phyloP scores from a whole-genome alignment of 2,329 filamentous ascomycete species.

The Bipolaris cookei region DNA sequence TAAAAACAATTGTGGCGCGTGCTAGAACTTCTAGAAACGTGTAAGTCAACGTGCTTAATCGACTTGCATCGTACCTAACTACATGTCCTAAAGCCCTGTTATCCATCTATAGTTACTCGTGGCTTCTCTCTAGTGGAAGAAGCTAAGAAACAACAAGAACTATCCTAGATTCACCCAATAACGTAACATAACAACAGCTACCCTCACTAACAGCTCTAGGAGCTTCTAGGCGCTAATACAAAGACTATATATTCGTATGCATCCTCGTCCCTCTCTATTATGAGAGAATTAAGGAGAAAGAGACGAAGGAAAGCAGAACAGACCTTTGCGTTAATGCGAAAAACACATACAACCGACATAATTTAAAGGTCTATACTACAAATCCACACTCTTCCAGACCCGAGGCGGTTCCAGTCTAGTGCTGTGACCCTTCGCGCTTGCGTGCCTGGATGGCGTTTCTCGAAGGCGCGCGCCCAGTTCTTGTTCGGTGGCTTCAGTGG shows the following conservation, averaged over 20 bases:
- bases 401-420: slow-evolving; percentile 24
- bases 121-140: too few species aligned
- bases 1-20: too few species aligned
- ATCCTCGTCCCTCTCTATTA: slow-evolving; percentile 7
- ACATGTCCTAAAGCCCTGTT: too few species aligned
- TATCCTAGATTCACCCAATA: not conserved
- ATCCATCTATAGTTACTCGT: too few species aligned
- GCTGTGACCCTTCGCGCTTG: slow-evolving; percentile 19
- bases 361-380: slow-evolving; percentile 12
- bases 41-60: too few species aligned
- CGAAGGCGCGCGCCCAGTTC: not conserved
- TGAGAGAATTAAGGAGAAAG: slow-evolving; percentile 1
- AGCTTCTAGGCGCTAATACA: not conserved
- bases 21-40: too few species aligned
- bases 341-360: not conserved
- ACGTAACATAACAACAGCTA: not conserved
- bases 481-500: not conserved
- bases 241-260: slow-evolving; percentile 7
- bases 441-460: slow-evolving; percentile 18
- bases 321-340: not conserved
- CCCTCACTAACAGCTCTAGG: not conserved
- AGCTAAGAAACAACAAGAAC: not conserved
- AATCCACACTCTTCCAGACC: slow-evolving; percentile 26
- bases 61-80: too few species aligned
- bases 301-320: slow-evolving; percentile 1